Evolutionary conservation across 495 filamentous ascomycete species (phyloP), one percentile per base, ranked within the genome.

Genomic region (Usnea hakonensis): DNA sequence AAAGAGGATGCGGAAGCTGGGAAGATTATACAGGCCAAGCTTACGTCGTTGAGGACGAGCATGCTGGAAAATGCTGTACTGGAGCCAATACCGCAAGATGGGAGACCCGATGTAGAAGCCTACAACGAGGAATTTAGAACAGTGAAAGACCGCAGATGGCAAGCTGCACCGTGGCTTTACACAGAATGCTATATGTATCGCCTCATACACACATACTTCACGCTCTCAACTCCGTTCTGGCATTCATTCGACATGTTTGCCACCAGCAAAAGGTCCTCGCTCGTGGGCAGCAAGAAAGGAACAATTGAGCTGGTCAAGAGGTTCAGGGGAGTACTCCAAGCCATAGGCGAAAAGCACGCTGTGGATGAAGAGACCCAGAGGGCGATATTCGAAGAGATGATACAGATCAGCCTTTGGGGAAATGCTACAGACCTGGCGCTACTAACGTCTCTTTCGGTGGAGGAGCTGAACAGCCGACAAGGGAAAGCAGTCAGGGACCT

Each of bases 401-500:
- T 86, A 74, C 90, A 96, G 77, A 94, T 96, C 67, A 96, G 92
- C 67, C 82, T 98, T 28, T 97, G 93, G 93, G 93, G 93, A 11
- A 97, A 98, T 74, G 94, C 93, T 5, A 97, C 93, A 0, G 93
- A 98, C 65, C 80, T 97, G 26, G 94, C 90, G 2, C 87, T 98
- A 46, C 78, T 98, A 32, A 95, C 91, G 0, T 89, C 84, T 63
- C 82, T 96, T 55, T 88, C 90, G 2, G 95, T 96, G 72, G 90
- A 95, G 60, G 91, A 97, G 68, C 91, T 98, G 63, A 91, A 97
- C 74, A 92, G 92, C 68, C 80, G 96, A 16, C 93, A 98, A 72
- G 93, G 91, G 1, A 87, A 89, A 1, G 79, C 90, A 64, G 90
- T 91, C 10, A 83, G 93, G 48, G 92, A 94, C 68, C 81, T 79